Conservation (phyloP, 2,329 filamentous ascomycete genomes). For the Claviceps capensis region DNA sequence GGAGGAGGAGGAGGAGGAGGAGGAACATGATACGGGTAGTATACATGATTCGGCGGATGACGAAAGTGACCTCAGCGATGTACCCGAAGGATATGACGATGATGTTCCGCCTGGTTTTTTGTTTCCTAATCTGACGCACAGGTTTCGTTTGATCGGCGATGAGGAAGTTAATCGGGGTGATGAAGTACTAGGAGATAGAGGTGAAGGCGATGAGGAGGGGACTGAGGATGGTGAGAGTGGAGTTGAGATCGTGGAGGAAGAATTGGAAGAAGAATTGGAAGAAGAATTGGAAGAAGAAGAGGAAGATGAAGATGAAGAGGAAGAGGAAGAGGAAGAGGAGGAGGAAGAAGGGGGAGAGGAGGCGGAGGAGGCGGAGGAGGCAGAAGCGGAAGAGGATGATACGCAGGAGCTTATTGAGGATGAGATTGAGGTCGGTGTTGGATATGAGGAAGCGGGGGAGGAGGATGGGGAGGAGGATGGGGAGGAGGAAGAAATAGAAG, state of each 20-base stretch:
- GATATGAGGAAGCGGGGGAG: conserved; percentile 7
- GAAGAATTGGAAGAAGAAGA: conserved; percentile 5
- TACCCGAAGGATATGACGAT: conserved; percentile 43
- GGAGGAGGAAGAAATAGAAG: not conserved
- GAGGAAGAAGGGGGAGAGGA: conserved; percentile 6
- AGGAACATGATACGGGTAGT: conserved; percentile 29
- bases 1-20: not conserved
- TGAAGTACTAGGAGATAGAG: conserved; percentile 13
- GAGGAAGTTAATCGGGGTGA: conserved; percentile 21
- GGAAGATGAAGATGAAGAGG: not conserved
- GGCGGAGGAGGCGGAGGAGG: conserved; percentile 5
- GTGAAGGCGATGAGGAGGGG: conserved; percentile 12
- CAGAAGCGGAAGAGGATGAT: conserved; percentile 7
- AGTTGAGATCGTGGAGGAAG: conserved; percentile 4
- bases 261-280: conserved; percentile 4
- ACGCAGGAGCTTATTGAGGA: not conserved
- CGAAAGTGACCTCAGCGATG: conserved; percentile 56
- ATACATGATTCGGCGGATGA: conserved; percentile 53
- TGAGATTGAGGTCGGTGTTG: not conserved
- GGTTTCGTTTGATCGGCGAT: conserved; percentile 19
- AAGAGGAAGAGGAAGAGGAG: conserved; percentile 3
- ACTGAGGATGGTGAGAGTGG: conserved; percentile 12
- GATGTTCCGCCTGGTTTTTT: conserved; percentile 39
- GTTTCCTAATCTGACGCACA: conserved; percentile 33
- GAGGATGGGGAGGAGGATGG: conserved; percentile 10